phyloP scores from a whole-genome alignment of 164 flowering plant genomes.

The Euptelea pleiosperma region DNA sequence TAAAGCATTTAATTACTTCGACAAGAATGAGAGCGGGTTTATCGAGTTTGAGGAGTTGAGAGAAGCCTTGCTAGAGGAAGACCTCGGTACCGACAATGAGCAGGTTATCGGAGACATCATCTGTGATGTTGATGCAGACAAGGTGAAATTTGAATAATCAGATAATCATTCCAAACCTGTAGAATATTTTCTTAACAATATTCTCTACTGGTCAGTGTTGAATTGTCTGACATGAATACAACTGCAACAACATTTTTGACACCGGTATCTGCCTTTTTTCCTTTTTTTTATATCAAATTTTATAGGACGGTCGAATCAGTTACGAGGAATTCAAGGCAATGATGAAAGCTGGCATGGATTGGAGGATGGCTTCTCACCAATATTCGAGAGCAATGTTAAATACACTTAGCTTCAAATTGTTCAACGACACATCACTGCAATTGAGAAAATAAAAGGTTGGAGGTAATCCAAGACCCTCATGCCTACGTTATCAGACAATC shows the following conservation, averaged over 20 bases:
- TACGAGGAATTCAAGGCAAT: conserved; percentile 63
- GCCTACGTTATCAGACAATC: neutral
- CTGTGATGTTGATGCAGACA: conserved; percentile 58
- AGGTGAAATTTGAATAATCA: conserved; percentile 33
- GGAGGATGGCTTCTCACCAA: conserved; percentile 80
- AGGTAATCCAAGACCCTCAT: neutral
- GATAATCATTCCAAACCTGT: neutral
- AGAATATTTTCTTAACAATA: no score
- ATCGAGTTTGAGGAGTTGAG: conserved; percentile 72
- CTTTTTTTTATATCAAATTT: neutral
- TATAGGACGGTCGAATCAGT: conserved; percentile 80
- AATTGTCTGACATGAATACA: no score
- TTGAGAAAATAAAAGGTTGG: neutral
- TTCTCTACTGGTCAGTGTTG: no score
- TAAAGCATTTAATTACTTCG: conserved; percentile 60
- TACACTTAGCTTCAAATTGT: conserved; percentile 61
- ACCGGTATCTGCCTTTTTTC: no score
- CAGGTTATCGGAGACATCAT: conserved; percentile 58
- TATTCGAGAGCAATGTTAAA: conserved; percentile 70
- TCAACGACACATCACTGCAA: conserved; percentile 38
- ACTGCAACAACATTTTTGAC: no score
- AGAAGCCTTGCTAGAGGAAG: conserved; percentile 51
- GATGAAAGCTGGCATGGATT: conserved; percentile 74
- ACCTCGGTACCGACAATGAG: conserved; percentile 41
- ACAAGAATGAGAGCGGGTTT: conserved; percentile 65